phyloP scores from a whole-genome alignment of 345 rosid genomes.

The Eucalyptus curtisii region DNA sequence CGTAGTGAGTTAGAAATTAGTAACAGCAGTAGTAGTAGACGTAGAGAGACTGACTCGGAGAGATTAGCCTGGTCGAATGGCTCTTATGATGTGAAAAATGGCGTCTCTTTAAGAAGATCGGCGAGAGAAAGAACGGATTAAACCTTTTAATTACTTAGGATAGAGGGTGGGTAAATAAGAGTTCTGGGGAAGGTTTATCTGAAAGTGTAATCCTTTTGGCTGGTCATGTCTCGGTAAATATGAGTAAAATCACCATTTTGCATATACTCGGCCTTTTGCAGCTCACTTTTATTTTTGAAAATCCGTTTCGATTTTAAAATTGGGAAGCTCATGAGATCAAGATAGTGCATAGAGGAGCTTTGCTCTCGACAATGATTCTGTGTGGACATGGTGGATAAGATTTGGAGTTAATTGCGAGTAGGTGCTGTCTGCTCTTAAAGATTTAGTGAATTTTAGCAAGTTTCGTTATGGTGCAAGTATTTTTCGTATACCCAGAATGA shows the following conservation, averaged over 20 bases:
- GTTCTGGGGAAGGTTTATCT: not conserved
- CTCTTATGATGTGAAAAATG: slow-evolving; percentile 22
- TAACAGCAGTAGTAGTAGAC: not conserved
- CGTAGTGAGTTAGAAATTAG: slow-evolving; percentile 19
- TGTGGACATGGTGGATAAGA: not conserved
- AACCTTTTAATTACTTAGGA: not conserved
- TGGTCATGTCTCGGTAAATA: slow-evolving; percentile 4
- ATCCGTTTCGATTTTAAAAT: not conserved
- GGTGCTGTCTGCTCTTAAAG: not conserved
- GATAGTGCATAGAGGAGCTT: not conserved
- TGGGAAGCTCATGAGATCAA: not conserved
- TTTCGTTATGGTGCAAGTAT: not conserved
- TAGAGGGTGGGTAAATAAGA: slow-evolving; percentile 18
- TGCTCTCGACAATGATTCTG: not conserved
- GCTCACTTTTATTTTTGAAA: not conserved
- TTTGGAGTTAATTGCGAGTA: not conserved
- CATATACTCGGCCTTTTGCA: not conserved
- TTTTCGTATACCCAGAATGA: not conserved
- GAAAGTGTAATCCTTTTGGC: not conserved
- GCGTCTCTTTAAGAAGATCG: slow-evolving; percentile 20
- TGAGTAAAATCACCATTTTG: not conserved
- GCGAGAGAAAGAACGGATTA: slow-evolving; percentile 10
- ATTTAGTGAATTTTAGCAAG: not conserved
- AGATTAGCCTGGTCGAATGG: slow-evolving; percentile 20
- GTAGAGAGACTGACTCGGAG: slow-evolving; percentile 20